Conservation (phyloP, 371 early-diverging fungal genomes). For the Fennellomyces sp. region DNA sequence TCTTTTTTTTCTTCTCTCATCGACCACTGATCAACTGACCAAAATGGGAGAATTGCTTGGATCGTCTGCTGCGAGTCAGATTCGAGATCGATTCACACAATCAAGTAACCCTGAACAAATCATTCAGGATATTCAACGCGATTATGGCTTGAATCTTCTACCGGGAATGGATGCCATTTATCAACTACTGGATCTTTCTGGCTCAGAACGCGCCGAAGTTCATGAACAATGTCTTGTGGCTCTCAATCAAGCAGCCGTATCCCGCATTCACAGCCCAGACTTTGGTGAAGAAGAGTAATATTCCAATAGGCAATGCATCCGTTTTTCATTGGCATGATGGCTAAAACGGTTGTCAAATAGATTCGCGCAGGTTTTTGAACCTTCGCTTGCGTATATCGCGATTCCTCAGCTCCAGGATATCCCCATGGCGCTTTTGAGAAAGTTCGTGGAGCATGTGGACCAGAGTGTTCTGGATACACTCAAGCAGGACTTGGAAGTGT, state of each 20-base stretch:
- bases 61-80: background rate
- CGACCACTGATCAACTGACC: background rate
- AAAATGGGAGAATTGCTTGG: background rate
- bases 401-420: conserved; percentile 62
- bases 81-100: conserved; percentile 25
- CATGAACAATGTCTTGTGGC: conserved; percentile 62
- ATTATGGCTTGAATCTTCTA: conserved; percentile 42
- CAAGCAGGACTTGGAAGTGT: conserved; percentile 46
- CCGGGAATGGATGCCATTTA: conserved; percentile 61
- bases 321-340: too few species aligned
- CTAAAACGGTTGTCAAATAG: too few species aligned
- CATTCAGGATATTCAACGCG: conserved; percentile 37
- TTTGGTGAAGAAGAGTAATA: conserved; percentile 53
- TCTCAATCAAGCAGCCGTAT: conserved; percentile 45
- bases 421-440: conserved; percentile 63
- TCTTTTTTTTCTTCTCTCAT: background rate
- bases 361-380: conserved; percentile 48
- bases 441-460: conserved; percentile 53
- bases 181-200: conserved; percentile 62
- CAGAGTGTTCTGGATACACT: conserved; percentile 54
- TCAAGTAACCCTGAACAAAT: conserved; percentile 43
- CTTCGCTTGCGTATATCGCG: conserved; percentile 58
- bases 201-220: conserved; percentile 54
- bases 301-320: background rate
- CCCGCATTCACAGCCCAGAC: conserved; percentile 33